A percentile compares a stretch with the other conserved stretches of the same genome.
phyloP scores from a whole-genome alignment of 495 filamentous ascomycete species.

The Podospora didyma region DNA sequence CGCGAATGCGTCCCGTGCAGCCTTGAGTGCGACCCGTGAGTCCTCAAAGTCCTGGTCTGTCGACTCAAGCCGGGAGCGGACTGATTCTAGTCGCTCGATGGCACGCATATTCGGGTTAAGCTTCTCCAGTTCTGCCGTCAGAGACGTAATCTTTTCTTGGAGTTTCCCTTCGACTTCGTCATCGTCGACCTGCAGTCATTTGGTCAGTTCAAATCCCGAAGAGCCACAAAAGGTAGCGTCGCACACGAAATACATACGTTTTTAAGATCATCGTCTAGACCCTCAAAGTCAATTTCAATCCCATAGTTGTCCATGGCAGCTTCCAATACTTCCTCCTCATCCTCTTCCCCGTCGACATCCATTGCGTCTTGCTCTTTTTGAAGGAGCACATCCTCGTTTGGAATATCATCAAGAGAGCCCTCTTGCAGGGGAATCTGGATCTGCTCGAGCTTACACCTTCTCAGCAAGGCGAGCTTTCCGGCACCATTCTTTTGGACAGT shows the following conservation, averaged over 20 bases:
- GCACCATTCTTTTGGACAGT: slow-evolving; percentile 80
- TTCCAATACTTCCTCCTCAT: slow-evolving; percentile 54
- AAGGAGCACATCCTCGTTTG: slow-evolving; percentile 74
- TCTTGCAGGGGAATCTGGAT: slow-evolving; percentile 77
- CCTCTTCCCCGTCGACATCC: slow-evolving; percentile 73
- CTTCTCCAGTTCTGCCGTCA: slow-evolving; percentile 79
- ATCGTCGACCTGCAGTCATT: slow-evolving; percentile 52
- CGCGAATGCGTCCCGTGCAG: slow-evolving; percentile 77
- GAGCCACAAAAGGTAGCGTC: background rate
- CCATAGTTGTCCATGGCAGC: slow-evolving; percentile 75
- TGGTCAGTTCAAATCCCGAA: background rate
- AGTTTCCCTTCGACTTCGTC: slow-evolving; percentile 74
- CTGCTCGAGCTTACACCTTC: slow-evolving; percentile 89
- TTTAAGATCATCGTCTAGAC: slow-evolving; percentile 80
- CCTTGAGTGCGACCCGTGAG: slow-evolving; percentile 65
- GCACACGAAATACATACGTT: slow-evolving; percentile 48
- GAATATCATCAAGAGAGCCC: slow-evolving; percentile 81
- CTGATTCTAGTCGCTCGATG: slow-evolving; percentile 83
- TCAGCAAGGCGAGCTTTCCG: slow-evolving; percentile 74
- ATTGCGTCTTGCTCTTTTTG: slow-evolving; percentile 74
- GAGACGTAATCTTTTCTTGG: slow-evolving; percentile 66
- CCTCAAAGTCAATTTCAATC: slow-evolving; percentile 85
- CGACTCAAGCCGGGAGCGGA: slow-evolving; percentile 74
- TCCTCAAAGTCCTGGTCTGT: slow-evolving; percentile 89
- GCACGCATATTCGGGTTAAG: slow-evolving; percentile 95